Evolutionary conservation across 768 basidiomycete genomes (phyloP).

Genomic region (Russula lepida): DNA sequence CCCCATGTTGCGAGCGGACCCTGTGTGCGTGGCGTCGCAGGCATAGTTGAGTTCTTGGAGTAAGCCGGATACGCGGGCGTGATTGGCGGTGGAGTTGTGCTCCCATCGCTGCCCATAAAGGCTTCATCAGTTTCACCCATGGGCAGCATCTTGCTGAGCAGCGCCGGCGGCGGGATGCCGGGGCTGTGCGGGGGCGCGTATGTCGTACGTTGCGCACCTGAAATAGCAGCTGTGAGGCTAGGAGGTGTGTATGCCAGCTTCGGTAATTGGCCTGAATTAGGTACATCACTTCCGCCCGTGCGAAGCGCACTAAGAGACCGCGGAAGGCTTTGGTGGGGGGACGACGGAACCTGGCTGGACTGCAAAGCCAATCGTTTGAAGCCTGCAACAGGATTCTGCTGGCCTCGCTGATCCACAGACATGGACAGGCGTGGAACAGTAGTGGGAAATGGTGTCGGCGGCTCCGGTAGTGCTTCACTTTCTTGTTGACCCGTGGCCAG

Average conservation of each 20-base stretch:
- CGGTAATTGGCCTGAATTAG: slow-evolving; percentile 11
- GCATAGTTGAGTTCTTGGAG: slow-evolving; percentile 39
- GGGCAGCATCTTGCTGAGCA: slow-evolving; percentile 13
- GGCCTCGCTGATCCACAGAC: slow-evolving; percentile 23
- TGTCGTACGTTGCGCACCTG: slow-evolving; percentile 12
- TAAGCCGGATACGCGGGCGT: slow-evolving; percentile 74
- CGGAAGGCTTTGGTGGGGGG: slow-evolving; percentile 24
- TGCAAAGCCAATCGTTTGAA: slow-evolving; percentile 43
- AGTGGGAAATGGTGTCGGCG: slow-evolving; percentile 69
- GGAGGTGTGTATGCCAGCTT: slow-evolving; percentile 14
- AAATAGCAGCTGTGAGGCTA: slow-evolving; percentile 1
- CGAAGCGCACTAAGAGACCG: slow-evolving; percentile 27
- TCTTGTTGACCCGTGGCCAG: slow-evolving; percentile 25
- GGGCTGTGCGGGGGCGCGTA: slow-evolving; percentile 15
- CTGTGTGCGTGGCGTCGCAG: slow-evolving; percentile 45
- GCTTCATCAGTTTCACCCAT: slow-evolving; percentile 17
- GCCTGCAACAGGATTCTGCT: slow-evolving; percentile 36
- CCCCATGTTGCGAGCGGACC: slow-evolving; percentile 45
- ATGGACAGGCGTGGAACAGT: slow-evolving; percentile 15
- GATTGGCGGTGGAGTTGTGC: slow-evolving; percentile 29
- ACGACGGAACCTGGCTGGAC: slow-evolving; percentile 27
- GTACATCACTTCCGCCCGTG: slow-evolving; percentile 8
- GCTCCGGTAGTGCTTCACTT: slow-evolving; percentile 54
- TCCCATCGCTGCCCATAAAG: slow-evolving; percentile 14
- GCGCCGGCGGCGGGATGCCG: slow-evolving; percentile 19